Base-by-base conservation (phyloP, 2,329 filamentous ascomycete species). In the Chalara sp. region DNA sequence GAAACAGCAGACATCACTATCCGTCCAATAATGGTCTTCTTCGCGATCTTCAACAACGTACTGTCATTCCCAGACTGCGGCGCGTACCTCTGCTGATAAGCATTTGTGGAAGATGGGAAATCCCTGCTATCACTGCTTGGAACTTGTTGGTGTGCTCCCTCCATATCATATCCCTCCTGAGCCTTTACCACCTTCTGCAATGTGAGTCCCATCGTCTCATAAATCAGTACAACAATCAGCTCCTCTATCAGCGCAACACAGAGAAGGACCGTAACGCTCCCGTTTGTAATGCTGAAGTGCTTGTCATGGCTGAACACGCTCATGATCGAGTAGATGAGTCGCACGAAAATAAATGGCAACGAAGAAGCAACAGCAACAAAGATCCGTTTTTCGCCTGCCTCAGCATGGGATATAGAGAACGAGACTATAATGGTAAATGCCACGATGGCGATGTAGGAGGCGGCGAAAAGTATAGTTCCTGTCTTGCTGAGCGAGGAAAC, bases 191-290 rank as follows among this genome's bases (percentile, higher is more conserved):
- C 41, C 32, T 64, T 64, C 28, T 61, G 56, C 44, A 76, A 58
- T 3, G 65, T 71, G 47, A 74, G 54, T 0, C 74, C 73, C 7
- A 72, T 55, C 3, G 48, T 55, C 51, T 72, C 67, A 40, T 71
- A 72, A 37, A 74, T 65, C 5, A 68, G 43, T 2, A 77, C 68
- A 21, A 76, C 67, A 6, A 70, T 58, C 39, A 79, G 68, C 62
- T 81, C 77, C 65, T 76, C 72, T 29, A 79, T 52, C 6, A 78
- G 65, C 5, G 70, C 66, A 69, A 79, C 73, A 40, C 71, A 69
- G 6, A 78, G 60, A 12, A 69, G 53, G 28, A 76, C 65, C 1
- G 68, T 68, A 31, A 65, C 53, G 39, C 66, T 67, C 11, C 73
- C 71, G 31, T 58, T 66, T 29, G 72, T 56, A 28, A 68, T 58